Base-by-base conservation (phyloP, 306 rosid species). In the cucumber (Cucumis sativus) region DNA sequence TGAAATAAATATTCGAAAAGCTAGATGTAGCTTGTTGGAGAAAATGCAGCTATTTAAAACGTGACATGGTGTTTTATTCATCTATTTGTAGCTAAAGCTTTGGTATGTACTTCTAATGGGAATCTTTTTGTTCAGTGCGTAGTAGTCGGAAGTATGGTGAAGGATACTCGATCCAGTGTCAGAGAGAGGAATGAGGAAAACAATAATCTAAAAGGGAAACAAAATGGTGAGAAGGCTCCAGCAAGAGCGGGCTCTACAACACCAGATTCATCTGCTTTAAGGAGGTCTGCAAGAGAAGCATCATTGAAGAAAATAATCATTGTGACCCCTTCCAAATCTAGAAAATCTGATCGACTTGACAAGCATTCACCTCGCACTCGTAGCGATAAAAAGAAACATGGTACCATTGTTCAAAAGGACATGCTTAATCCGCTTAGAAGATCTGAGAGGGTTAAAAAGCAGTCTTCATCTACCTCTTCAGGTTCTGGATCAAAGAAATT, bases 281-380 rank as follows among this genome's bases (percentile, higher is more conserved):
- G 93, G 81, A 85, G 88, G 83, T 93, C 96, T 70, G 13, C 79
- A 56, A 86, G 89, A 78, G 88, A 84, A 66, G 70, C 80, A 74
- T 17, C 60, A 20, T 83, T 68, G 28, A 89, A 68, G 85, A 79
- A 82, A 63, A 88, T 61, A 76, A 59, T 30, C 55, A 61, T 30
- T 83, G 59, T 80, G 60, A 62, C 78, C 77, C 70, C 90, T 71
- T 74, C 85, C 41, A 82, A 66, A 54, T 77, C 83, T 63, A 51
- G 69, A 62, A 90, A 86, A 74, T 84, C 93, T 18, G 83, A 77
- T 86, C 77, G 81, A 66, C 79, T 86, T 43, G 87, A 74, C 77
- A 87, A 82, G 81, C 72, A 28, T 64, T 18, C 56, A 43, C 79
- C 83, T 15, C 68, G 77, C 52, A 51, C 87, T 62, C 82, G 83